These are phyloP conservation scores for Aspergillus sp. DNA, from an alignment of 2,329 filamentous ascomycete species.

Conservation along the genomic window DNA sequence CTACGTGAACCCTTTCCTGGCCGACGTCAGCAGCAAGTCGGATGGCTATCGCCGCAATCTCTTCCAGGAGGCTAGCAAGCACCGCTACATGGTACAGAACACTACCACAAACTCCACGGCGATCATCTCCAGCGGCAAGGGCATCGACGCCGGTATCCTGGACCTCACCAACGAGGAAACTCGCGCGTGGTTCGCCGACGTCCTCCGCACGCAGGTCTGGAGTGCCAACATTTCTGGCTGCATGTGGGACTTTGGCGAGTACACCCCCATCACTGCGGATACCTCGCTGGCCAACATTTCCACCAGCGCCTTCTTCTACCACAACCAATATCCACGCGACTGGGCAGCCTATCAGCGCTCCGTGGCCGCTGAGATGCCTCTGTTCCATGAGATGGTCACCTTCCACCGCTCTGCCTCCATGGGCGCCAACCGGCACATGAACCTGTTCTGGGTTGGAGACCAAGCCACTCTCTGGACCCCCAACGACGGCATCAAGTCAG, in stretches of 20 bases:
- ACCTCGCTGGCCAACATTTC: slow-evolving; percentile 29
- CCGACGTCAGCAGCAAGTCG: background rate
- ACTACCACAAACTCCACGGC: slow-evolving; percentile 35
- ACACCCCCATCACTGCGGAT: slow-evolving; percentile 32
- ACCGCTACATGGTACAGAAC: slow-evolving; percentile 28
- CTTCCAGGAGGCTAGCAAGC: background rate
- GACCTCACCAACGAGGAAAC: slow-evolving; percentile 39
- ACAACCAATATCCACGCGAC: no score
- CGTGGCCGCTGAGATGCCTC: no score
- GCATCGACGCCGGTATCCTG: slow-evolving; percentile 39
- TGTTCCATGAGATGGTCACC: no score
- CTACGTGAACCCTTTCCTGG: background rate
- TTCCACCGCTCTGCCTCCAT: no score
- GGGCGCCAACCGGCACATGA: no score
- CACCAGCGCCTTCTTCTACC: slow-evolving; percentile 19
- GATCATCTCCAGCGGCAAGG: slow-evolving; percentile 39
- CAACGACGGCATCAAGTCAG: no score
- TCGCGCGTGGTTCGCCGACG: slow-evolving; percentile 35
- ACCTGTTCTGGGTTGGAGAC: no score
- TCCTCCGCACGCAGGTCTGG: slow-evolving; percentile 25
- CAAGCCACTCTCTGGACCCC: no score
- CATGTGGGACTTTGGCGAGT: slow-evolving; percentile 43
- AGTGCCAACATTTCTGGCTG: slow-evolving; percentile 33
- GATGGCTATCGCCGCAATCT: background rate
- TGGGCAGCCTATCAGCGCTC: no score